Base-by-base conservation (phyloP, 2,329 filamentous ascomycete genomes). In the Botryotinia globosa region DNA sequence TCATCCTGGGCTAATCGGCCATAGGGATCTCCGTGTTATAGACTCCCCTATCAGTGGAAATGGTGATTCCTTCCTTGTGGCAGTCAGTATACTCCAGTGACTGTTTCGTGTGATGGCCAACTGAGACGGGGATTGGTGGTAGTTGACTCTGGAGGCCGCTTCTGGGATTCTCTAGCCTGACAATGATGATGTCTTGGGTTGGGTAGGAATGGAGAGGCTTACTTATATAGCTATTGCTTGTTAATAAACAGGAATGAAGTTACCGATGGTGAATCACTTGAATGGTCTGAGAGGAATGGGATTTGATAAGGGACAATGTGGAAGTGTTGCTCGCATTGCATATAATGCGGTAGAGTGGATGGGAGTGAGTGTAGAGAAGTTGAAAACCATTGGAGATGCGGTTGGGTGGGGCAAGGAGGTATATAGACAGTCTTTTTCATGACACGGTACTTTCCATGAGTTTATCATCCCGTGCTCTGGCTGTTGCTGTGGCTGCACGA, bases 291-390 rank as follows among this genome's bases (percentile, higher is more conserved):
- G 48, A 51, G 25, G 12, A 51, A 51, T n/a, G 48, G 10, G 48
- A 7, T 4, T n/a, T 14, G 48, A n/a, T n/a, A 2, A 3, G 18
- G 9, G 16, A 51, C 25, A 14, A 3, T n/a, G 4, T 4, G 4
- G 4, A 14, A n/a, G 25, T 1, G 12, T 14, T 25, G 2, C 2
- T 25, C 4, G 10, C 4, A 1, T 7, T n/a, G 12, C 48, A 5
- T n/a, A 51, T 51, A 12, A 5, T 3, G 25, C 7, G 12, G 48
- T 25, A 51, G 48, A 51, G n/a, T 14, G 48, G 4, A 51, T 6
- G 10, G 25, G 1, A 51, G 12, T 14, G 48, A 1, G n/a, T n/a
- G 12, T 4, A 51, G 5, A n/a, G 25, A 51, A n/a, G 2, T 51
- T 0, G 48, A 51, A 51, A 20, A 20, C 6, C 16, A 5, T 44